A percentile compares a stretch with the other conserved stretches of the same genome.
phyloP scores from a whole-genome alignment of 106 monocot genomes.

The Hemerocallis citrina region DNA sequence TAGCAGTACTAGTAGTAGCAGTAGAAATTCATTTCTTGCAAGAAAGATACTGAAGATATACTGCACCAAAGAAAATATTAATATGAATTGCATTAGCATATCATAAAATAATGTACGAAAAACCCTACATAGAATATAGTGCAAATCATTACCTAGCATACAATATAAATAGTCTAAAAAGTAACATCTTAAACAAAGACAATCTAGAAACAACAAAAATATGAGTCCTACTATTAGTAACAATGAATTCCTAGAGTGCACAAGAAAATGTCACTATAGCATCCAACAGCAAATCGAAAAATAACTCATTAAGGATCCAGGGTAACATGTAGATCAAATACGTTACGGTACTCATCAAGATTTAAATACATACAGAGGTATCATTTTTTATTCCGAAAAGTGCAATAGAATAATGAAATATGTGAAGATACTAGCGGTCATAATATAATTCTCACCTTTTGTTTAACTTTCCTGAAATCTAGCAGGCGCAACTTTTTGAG shows the following conservation, averaged over 20 bases:
- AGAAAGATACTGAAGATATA: not conserved
- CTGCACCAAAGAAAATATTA: not conserved
- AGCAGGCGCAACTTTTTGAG: conserved; percentile 73
- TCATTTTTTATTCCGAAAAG: too few relatives aligned
- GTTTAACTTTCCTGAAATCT: conserved; percentile 93
- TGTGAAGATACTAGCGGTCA: not conserved
- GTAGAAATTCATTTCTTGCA: not conserved
- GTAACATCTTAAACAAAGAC: too few relatives aligned
- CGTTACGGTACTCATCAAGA: too few relatives aligned
- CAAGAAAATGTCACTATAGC: not conserved
- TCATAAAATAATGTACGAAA: not conserved
- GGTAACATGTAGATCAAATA: not conserved
- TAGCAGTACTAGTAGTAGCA: too few relatives aligned
- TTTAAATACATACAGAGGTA: too few relatives aligned
- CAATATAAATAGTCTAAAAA: too few relatives aligned
- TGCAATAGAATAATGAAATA: not conserved
- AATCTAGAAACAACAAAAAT: too few relatives aligned
- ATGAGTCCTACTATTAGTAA: too few relatives aligned
- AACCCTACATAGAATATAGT: not conserved
- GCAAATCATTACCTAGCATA: too few relatives aligned
- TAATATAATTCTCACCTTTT: conserved; percentile 45
- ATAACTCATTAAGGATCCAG: not conserved
- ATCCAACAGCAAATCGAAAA: not conserved
- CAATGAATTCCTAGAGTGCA: too few relatives aligned
- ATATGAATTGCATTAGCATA: not conserved